A percentile compares a stretch with the other conserved stretches of the same genome.
Evolutionary conservation across 148 eudicot species (phyloP).

Genomic region (Pouteria glomerata): DNA sequence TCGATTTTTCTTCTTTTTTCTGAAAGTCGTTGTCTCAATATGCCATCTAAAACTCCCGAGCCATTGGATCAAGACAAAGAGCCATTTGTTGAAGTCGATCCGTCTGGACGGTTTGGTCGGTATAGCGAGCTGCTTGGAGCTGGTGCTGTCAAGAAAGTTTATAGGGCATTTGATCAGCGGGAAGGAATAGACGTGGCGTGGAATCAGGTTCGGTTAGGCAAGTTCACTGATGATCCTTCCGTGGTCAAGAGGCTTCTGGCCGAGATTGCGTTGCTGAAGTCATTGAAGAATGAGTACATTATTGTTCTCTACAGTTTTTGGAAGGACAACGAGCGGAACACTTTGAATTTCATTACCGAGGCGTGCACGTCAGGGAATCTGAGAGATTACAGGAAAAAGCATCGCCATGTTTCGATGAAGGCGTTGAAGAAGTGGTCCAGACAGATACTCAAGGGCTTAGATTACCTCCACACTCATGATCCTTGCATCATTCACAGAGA

Average conservation of each 20-base stretch:
- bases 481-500: constrained; percentile 74
- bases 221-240: constrained; percentile 41
- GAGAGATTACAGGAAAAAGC: constrained; percentile 65
- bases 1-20: no score
- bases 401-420: constrained; percentile 47
- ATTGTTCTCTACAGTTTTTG: constrained; percentile 51
- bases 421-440: constrained; percentile 69
- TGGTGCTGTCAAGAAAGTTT: constrained; percentile 68
- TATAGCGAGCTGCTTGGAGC: constrained; percentile 51
- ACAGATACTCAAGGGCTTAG: constrained; percentile 59
- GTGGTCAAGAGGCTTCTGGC: constrained; percentile 41
- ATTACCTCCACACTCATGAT: constrained; percentile 61
- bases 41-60: constrained; percentile 37
- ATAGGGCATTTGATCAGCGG: constrained; percentile 62
- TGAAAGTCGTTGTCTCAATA: not conserved
- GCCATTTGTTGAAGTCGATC: constrained; percentile 59
- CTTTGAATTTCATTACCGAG: constrained; percentile 61
- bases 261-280: constrained; percentile 50
- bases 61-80: constrained; percentile 35
- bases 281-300: constrained; percentile 39
- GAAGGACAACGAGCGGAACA: constrained; percentile 42
- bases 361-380: constrained; percentile 62
- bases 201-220: constrained; percentile 56
- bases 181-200: constrained; percentile 77
- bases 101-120: constrained; percentile 55